A percentile compares a stretch with the other conserved stretches of the same genome.
Evolutionary conservation across 305 asterid species (phyloP).

Genomic region (Fraxinus albicans): DNA sequence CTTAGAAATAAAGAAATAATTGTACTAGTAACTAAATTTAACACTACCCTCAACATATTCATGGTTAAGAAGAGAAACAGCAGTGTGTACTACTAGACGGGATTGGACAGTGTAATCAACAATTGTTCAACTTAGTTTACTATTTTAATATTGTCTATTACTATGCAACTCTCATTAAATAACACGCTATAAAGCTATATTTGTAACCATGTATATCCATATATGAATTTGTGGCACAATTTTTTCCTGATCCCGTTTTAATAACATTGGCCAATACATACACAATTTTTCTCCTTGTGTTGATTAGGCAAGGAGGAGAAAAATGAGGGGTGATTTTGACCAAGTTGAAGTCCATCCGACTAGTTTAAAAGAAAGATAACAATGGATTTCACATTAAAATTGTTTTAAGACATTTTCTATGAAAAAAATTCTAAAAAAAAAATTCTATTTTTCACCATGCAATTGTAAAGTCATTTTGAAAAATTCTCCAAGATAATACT

Average conservation of each 20-base stretch:
- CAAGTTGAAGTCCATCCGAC: background rate
- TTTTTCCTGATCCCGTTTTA: background rate
- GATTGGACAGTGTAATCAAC: background rate
- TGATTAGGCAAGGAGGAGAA: background rate
- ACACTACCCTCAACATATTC: background rate
- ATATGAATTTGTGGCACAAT: too few relatives aligned
- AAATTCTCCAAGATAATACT: constrained; percentile 20
- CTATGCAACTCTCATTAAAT: background rate
- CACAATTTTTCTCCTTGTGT: background rate
- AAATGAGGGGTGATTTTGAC: background rate
- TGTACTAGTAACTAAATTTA: background rate
- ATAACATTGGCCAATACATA: background rate
- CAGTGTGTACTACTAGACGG: background rate
- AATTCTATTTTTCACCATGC: background rate
- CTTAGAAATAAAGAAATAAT: background rate
- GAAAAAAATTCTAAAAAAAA: background rate
- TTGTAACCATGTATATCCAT: background rate
- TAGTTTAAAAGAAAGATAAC: background rate
- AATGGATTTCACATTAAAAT: background rate
- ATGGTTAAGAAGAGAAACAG: background rate
- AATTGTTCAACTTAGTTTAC: background rate
- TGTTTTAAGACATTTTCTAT: background rate
- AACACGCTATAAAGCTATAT: too few relatives aligned
- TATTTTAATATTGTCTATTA: too few relatives aligned
- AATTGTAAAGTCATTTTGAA: background rate